Percentiles rank a stretch among this genome's conserved stretches.
Evolutionary conservation across 768 basidiomycete species (phyloP).

Genomic region (Porpolomopsis calyptriformis): DNA sequence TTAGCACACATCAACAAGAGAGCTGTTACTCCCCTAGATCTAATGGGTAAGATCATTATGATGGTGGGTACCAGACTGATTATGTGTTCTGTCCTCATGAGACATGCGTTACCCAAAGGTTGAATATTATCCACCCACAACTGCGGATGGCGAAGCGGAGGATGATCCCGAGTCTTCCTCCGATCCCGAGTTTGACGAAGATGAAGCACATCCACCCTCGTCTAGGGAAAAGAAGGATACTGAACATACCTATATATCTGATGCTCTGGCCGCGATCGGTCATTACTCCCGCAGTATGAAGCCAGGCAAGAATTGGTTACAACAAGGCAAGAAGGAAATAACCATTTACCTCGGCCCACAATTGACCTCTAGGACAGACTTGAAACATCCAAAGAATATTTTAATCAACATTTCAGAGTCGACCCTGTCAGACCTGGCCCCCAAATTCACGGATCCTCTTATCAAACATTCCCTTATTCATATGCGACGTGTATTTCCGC

Average conservation of each 20-base stretch:
- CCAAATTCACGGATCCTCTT: constrained; percentile 26
- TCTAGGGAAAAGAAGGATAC: constrained; percentile 12
- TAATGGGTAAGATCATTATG: constrained; percentile 44
- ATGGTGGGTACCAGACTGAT: constrained; percentile 32
- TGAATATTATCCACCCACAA: constrained; percentile 38
- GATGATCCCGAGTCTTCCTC: constrained; percentile 16
- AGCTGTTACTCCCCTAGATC: constrained; percentile 32
- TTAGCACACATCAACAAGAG: constrained; percentile 29
- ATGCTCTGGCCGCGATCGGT: constrained; percentile 43
- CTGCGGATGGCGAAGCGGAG: constrained; percentile 17
- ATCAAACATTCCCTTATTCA: constrained; percentile 32
- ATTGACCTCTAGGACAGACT: constrained; percentile 17
- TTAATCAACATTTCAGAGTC: constrained; percentile 56
- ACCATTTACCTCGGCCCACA: background rate
- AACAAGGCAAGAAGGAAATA: constrained; percentile 22
- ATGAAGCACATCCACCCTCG: constrained; percentile 13
- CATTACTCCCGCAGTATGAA: constrained; percentile 57
- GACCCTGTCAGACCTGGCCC: constrained; percentile 29
- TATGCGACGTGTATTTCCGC: constrained; percentile 47
- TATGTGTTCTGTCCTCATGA: background rate
- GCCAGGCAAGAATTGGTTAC: constrained; percentile 41
- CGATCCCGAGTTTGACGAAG: constrained; percentile 19
- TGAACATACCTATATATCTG: constrained; percentile 28
- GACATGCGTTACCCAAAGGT: constrained; percentile 25
- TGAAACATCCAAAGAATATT: constrained; percentile 35